phyloP scores from a whole-genome alignment of 2,329 filamentous ascomycete species.

The Saccharata proteae region DNA sequence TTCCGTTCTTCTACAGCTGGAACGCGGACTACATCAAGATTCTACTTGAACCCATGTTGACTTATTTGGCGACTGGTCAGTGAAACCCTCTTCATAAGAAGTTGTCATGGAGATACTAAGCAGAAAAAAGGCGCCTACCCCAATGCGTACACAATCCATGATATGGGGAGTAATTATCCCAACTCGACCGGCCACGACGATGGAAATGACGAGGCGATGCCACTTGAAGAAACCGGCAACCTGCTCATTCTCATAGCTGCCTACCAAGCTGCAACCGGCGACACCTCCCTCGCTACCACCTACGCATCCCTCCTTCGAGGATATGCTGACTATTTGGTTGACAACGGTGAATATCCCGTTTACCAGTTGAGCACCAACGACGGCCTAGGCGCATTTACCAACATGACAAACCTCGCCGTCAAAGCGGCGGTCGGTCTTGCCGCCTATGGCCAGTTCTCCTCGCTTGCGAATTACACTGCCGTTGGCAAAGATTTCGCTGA shows the following conservation, averaged over 20 bases:
- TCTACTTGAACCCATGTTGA: conserved; percentile 31
- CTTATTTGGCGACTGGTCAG: conserved; percentile 27
- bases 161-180: conserved; percentile 30
- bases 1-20: conserved; percentile 31
- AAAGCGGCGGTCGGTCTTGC: conserved; percentile 36
- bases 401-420: conserved; percentile 36
- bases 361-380: conserved; percentile 33
- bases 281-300: conserved; percentile 23
- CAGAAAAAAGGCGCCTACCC: conserved; percentile 8
- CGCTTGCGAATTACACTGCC: conserved; percentile 23
- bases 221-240: conserved; percentile 30
- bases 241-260: conserved; percentile 27
- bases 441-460: conserved; percentile 30
- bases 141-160: conserved; percentile 28
- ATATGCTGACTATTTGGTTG: conserved; percentile 31
- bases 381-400: conserved; percentile 26
- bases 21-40: conserved; percentile 32
- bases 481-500: conserved; percentile 20
- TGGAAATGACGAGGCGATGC: conserved; percentile 28
- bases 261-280: conserved; percentile 27
- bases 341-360: conserved; percentile 27
- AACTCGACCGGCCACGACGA: conserved; percentile 29
- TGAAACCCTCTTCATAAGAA: conserved; percentile 19
- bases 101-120: no score
- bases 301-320: conserved; percentile 23